A percentile compares a stretch with the other conserved stretches of the same genome.
These are phyloP conservation scores for Cicer chorassanicum DNA, from an alignment of 306 rosid genomes.

Conservation along the genomic window DNA sequence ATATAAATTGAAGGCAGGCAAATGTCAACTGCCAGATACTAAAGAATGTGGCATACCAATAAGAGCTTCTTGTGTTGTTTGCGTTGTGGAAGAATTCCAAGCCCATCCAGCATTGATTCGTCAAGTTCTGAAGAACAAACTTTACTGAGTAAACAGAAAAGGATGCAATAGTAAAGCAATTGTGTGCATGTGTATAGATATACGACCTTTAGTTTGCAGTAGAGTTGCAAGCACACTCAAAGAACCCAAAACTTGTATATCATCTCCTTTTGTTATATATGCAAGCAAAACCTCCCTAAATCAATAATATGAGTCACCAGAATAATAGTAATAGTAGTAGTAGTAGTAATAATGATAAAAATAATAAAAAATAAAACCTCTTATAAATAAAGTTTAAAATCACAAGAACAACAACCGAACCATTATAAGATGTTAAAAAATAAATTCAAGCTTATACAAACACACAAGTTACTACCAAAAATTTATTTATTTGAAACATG, in stretches of 20 bases:
- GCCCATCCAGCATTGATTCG: conserved; percentile 88
- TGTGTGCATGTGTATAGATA: not conserved
- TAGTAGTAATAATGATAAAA: not conserved
- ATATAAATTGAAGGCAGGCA: not conserved
- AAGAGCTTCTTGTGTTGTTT: conserved; percentile 85
- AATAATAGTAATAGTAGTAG: not conserved
- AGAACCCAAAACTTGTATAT: conserved; percentile 78
- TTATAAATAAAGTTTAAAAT: not conserved
- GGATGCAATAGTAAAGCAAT: conserved; percentile 23
- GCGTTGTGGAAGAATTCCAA: conserved; percentile 96
- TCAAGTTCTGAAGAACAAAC: conserved; percentile 70
- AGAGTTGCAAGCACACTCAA: conserved; percentile 74
- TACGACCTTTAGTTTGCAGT: conserved; percentile 91
- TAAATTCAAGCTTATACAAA: conserved; percentile 3
- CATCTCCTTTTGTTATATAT: conserved; percentile 72
- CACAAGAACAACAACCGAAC: conserved; percentile 28
- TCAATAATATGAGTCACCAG: conserved; percentile 37
- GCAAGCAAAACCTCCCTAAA: conserved; percentile 80
- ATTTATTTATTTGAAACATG: conserved; percentile 12
- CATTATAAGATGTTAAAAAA: conserved; percentile 24
- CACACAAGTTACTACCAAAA: conserved; percentile 20
- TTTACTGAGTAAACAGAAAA: conserved; percentile 43
- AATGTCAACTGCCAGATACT: conserved; percentile 33
- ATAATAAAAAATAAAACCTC: conserved; percentile 3
- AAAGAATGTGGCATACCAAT: conserved; percentile 63